Conservation (phyloP, 192 early-diverging fungal species). For the Gaertneriomyces sp. region DNA sequence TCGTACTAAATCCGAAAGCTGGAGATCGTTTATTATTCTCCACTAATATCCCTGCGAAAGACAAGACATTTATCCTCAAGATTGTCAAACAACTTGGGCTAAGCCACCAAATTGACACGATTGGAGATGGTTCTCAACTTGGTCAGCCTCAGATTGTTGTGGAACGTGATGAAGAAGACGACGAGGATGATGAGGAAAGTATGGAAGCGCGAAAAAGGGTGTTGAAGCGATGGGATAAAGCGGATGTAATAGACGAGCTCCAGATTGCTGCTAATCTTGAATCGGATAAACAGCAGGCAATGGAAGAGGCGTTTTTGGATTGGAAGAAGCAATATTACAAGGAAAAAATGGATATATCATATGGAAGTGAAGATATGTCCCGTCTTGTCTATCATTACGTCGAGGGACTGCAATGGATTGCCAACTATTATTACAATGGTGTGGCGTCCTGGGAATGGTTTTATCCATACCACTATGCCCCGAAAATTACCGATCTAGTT, state of each 20-base stretch:
- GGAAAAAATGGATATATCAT: constrained; percentile 44
- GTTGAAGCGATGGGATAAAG: constrained; percentile 48
- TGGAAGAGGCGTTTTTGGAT: constrained; percentile 53
- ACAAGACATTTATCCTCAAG: constrained; percentile 61
- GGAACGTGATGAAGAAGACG: constrained; percentile 60
- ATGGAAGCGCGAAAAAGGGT: constrained; percentile 47
- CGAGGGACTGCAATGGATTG: constrained; percentile 95
- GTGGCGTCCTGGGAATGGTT: constrained; percentile 97
- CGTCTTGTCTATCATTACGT: constrained; percentile 62
- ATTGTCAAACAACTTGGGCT: constrained; percentile 44
- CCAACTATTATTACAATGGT: constrained; percentile 92
- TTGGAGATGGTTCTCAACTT: constrained; percentile 39
- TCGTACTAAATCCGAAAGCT: constrained; percentile 28
- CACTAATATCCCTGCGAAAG: constrained; percentile 57
- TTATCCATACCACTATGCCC: constrained; percentile 96
- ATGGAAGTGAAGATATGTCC: constrained; percentile 37
- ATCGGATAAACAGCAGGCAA: constrained; percentile 33
- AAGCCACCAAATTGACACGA: constrained; percentile 36
- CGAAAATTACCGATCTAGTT: constrained; percentile 68
- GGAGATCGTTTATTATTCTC: constrained; percentile 32
- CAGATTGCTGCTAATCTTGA: constrained; percentile 26
- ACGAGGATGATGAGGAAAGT: constrained; percentile 57
- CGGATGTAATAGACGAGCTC: constrained; percentile 62
- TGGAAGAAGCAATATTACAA: constrained; percentile 50
- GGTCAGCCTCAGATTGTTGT: constrained; percentile 31